A percentile compares a stretch with the other conserved stretches of the same genome.
These are phyloP conservation scores for Nemania abortiva DNA, from an alignment of 2,329 filamentous ascomycete species.

Conservation along the genomic window DNA sequence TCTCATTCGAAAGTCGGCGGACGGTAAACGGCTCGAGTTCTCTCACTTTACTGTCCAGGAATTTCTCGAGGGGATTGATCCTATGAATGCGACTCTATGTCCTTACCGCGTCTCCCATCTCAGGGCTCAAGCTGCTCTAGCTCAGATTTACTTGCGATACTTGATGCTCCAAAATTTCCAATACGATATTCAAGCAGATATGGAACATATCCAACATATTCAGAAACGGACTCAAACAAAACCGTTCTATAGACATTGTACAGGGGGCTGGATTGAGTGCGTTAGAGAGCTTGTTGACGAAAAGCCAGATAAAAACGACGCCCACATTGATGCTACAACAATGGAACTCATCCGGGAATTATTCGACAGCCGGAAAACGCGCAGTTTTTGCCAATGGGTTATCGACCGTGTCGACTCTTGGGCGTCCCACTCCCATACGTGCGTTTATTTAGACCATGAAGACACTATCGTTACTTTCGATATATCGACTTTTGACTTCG, in stretches of 20 bases:
- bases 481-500: neutral
- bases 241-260: slow-evolving; percentile 1
- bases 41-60: slow-evolving; percentile 36
- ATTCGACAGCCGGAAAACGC: neutral
- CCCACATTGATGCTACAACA: neutral
- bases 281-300: neutral
- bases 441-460: too few relatives aligned
- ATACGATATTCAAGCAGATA: neutral
- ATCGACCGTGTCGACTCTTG: neutral
- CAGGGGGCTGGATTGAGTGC: neutral
- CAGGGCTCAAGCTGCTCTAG: neutral
- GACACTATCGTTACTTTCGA: too few relatives aligned
- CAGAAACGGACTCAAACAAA: neutral
- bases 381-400: slow-evolving; percentile 12
- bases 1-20: slow-evolving; percentile 28
- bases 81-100: slow-evolving; percentile 8
- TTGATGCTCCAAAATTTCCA: slow-evolving; percentile 11
- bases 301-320: neutral
- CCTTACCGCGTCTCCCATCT: neutral
- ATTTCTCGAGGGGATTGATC: slow-evolving; percentile 28
- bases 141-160: slow-evolving; percentile 13
- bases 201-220: slow-evolving; percentile 1
- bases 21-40: slow-evolving; percentile 27
- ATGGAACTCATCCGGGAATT: slow-evolving; percentile 7
- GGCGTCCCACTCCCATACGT: too few relatives aligned